Evolutionary conservation across 768 basidiomycete genomes (phyloP).

Genomic region (Candolleomyces eurysporus): DNA sequence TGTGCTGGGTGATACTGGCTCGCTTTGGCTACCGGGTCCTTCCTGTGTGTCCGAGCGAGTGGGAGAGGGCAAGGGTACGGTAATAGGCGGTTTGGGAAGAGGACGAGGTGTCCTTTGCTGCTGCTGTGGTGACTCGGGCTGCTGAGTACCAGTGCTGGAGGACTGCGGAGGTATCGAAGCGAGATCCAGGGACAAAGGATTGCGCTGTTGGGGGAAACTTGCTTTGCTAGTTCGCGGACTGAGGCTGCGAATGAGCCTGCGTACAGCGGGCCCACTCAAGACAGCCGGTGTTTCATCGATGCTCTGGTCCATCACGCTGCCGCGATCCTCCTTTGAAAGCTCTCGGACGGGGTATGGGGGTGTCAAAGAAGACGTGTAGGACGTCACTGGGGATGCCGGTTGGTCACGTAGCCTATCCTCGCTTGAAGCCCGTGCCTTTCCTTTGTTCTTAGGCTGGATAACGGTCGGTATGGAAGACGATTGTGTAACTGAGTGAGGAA

Average conservation of each 20-base stretch:
- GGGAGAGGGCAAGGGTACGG: constrained; percentile 6
- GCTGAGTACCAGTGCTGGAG: background rate
- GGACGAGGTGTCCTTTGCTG: background rate
- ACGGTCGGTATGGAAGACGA: constrained; percentile 11
- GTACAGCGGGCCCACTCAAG: constrained; percentile 27
- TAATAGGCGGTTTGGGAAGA: constrained; percentile 7
- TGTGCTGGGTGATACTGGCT: background rate
- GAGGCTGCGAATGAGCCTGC: constrained; percentile 41
- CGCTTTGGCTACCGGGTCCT: background rate
- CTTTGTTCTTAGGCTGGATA: constrained; percentile 13
- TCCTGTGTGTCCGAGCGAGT: background rate
- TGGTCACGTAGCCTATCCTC: background rate
- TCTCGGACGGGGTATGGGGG: constrained; percentile 5
- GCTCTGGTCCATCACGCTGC: constrained; percentile 21
- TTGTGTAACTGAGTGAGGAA: constrained; percentile 26
- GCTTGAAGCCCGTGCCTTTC: constrained; percentile 3
- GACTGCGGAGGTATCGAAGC: background rate
- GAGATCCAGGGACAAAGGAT: constrained; percentile 1
- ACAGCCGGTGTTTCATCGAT: constrained; percentile 27
- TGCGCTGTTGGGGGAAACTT: constrained; percentile 1
- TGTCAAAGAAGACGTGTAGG: constrained; percentile 5
- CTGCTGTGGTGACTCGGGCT: constrained; percentile 1
- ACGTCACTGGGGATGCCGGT: background rate
- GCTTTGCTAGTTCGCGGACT: constrained; percentile 44
- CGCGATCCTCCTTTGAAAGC: constrained; percentile 18